A percentile compares a stretch with the other conserved stretches of the same genome.
Evolutionary conservation across 331 rosid genomes (phyloP).

Genomic region (Malus hybrid): DNA sequence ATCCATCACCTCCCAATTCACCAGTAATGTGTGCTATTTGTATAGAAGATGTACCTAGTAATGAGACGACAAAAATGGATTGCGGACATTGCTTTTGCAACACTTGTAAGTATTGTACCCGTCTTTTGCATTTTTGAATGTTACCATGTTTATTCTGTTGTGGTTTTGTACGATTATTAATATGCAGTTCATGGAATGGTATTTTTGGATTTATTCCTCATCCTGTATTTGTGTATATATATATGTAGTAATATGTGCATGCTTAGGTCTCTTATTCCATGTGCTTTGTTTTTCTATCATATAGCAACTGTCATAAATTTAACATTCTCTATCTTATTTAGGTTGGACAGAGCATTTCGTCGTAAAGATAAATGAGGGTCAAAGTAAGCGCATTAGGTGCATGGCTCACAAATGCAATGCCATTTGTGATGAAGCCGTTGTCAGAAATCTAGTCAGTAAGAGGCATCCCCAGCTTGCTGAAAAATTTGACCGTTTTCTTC

Average conservation of each 20-base stretch:
- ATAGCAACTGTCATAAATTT: background rate
- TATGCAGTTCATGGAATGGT: background rate
- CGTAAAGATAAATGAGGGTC: conserved; percentile 92
- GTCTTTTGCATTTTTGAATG: background rate
- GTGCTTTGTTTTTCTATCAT: background rate
- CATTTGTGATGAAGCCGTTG: conserved; percentile 79
- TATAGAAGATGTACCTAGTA: conserved; percentile 58
- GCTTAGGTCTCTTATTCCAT: background rate
- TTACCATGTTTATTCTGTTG: background rate
- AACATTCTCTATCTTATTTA: conserved; percentile 19
- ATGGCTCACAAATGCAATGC: conserved; percentile 90
- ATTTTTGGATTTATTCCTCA: background rate
- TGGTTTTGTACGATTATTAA: background rate
- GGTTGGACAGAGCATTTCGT: conserved; percentile 92
- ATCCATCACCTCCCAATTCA: conserved; percentile 17
- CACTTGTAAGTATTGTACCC: conserved; percentile 45
- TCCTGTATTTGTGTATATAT: background rate
- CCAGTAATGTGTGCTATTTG: conserved; percentile 60
- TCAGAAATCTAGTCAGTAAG: conserved; percentile 57
- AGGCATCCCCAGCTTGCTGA: conserved; percentile 65
- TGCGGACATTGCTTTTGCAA: conserved; percentile 97
- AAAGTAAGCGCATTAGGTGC: conserved; percentile 86
- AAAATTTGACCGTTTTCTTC: conserved; percentile 89
- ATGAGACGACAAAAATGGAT: conserved; percentile 67
- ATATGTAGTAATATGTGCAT: background rate